Evolutionary conservation across 1,284 basidiomycete species (phyloP).

Genomic region (Trichosporon ovoides): DNA sequence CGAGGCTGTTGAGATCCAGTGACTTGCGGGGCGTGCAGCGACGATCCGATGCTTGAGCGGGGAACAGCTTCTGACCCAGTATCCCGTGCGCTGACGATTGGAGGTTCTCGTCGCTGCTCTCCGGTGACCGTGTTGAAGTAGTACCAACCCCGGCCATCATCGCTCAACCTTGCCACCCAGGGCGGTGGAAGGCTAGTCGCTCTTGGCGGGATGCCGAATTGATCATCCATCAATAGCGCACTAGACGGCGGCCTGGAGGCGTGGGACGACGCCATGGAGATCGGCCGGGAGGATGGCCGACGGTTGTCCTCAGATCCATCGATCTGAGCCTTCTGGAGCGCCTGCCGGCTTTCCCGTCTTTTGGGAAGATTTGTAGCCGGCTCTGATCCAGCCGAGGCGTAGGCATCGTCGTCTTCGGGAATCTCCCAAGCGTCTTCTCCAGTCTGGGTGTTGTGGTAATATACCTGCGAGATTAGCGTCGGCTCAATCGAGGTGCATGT

Average conservation of each 20-base stretch:
- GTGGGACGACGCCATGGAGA: constrained; percentile 1
- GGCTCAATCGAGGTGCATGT: neutral
- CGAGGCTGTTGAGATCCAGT: neutral
- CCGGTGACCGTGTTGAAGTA: constrained; percentile 71
- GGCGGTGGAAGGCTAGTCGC: constrained; percentile 60
- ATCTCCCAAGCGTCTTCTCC: constrained; percentile 79
- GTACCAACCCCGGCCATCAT: constrained; percentile 77
- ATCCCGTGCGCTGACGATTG: constrained; percentile 5
- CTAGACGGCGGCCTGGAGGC: constrained; percentile 5
- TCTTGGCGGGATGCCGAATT: constrained; percentile 43
- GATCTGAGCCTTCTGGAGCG: neutral
- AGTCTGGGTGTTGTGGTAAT: constrained; percentile 87
- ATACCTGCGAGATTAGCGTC: constrained; percentile 58
- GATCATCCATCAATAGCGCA: constrained; percentile 14
- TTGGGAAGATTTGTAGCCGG: neutral
- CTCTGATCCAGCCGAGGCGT: neutral
- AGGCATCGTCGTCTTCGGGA: constrained; percentile 60
- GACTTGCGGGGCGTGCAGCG: neutral
- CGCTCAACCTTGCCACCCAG: constrained; percentile 71
- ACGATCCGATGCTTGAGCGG: constrained; percentile 3
- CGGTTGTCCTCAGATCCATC: neutral
- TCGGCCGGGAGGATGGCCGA: neutral
- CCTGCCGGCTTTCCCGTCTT: neutral
- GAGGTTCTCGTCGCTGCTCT: constrained; percentile 54
- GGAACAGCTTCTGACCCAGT: constrained; percentile 4